Evolutionary conservation across 176 grass and related monocot genomes (phyloP), one percentile per base, ranked within the genome.

Genomic region (Zea luxurians): DNA sequence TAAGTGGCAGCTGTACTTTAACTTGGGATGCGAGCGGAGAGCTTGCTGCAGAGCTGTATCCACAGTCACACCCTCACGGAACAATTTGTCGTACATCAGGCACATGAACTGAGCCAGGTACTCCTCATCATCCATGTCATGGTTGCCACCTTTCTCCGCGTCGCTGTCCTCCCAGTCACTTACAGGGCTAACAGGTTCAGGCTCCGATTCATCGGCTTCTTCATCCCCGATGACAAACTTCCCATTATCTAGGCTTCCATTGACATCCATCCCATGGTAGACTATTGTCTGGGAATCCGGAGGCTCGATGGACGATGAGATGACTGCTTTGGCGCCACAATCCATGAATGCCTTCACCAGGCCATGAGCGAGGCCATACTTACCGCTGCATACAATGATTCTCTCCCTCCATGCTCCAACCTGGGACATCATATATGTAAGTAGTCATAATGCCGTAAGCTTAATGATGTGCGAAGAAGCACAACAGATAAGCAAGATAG

Each of bases 101-200:
- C 88, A 90, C 8, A 95, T 55, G 76, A 95, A 99, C 6, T 90
- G 85, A 66, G 87, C 86, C 52, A 99, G 64, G 77, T 92, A 89
- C 75, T 98, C 96, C 72, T 98, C 92, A 1, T 94, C 82, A 63
- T 95, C 87, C 64, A 82, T 42, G 57, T 85, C 77, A 77, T 71
- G 76, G 75, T 74, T 69, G 10, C 71, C 50, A n/a, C 53, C 83
- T 77, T 87, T 94, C 55, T 98, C 95, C 4, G 27, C 88, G 9
- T 99, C 90, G 44, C 89, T 92, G 68, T 99, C 96, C 81, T 99
- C 92, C 96, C 96, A 95, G 68, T 99, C 96, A 70, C 92, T 98
- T 73, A 78, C 75, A 47, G 91, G 87, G 74, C 96, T 94, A 48
- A 54, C 74, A 20, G 87, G 95, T 74, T 97, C 89, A 13, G 76